Conservation (phyloP, 2,329 filamentous ascomycete genomes). For the Nectriaceae sp. region DNA sequence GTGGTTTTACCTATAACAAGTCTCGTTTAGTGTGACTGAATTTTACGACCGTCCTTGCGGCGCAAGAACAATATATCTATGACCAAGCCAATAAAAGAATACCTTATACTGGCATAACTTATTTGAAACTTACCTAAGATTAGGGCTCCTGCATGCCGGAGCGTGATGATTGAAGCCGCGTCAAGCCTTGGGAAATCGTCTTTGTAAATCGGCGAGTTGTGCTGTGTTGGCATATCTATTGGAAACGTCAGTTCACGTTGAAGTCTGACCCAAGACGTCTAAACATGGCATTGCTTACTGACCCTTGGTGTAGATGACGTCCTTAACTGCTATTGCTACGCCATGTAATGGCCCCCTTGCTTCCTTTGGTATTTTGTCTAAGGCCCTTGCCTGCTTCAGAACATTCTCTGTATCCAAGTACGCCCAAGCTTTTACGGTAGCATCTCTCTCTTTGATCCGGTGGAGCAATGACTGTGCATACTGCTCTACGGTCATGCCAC, state of each 20-base stretch:
- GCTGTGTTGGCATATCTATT: constrained; percentile 55
- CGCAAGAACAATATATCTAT: no score
- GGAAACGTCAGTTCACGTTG: no score
- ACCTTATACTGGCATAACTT: no score
- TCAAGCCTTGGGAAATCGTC: constrained; percentile 47
- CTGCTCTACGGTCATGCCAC: background rate
- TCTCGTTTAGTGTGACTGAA: no score
- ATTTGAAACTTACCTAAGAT: constrained; percentile 46
- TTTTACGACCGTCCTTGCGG: no score
- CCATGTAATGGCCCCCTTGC: background rate
- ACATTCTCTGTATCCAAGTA: constrained; percentile 45
- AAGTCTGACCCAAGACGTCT: background rate
- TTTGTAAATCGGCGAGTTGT: constrained; percentile 55
- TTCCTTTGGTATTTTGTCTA: constrained; percentile 38
- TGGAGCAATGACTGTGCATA: constrained; percentile 48
- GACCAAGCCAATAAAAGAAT: no score
- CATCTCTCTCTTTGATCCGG: constrained; percentile 44
- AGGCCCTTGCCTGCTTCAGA: constrained; percentile 46
- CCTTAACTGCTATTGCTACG: background rate
- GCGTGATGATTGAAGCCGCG: constrained; percentile 49
- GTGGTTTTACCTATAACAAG: constrained; percentile 41
- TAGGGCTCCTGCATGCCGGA: constrained; percentile 55
- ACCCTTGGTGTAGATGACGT: background rate
- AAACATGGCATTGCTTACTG: no score
- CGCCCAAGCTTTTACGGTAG: constrained; percentile 49